phyloP scores from a whole-genome alignment of 1,284 basidiomycete genomes.

The Vanrija humicola region DNA sequence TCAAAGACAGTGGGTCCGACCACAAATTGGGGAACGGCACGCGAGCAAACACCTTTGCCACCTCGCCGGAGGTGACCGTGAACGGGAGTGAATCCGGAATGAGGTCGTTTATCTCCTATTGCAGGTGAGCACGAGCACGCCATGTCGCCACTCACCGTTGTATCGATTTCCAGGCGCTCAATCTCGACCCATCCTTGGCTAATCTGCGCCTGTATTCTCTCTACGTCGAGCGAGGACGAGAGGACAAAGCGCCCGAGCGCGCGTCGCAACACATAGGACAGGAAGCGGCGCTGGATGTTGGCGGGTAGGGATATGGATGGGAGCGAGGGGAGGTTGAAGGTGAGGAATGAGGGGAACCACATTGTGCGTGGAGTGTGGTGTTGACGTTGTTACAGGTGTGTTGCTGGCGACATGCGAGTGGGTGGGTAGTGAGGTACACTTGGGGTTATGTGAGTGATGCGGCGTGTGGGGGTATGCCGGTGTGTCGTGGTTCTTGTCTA shows the following conservation, averaged over 20 bases:
- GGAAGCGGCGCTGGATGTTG: conserved; percentile 78
- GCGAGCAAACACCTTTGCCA: conserved; percentile 68
- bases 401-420: neutral
- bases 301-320: conserved; percentile 62
- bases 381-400: neutral
- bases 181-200: conserved; percentile 83
- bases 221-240: conserved; percentile 78
- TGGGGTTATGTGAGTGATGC: too few species aligned
- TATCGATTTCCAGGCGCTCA: conserved; percentile 73
- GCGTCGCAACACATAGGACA: conserved; percentile 81
- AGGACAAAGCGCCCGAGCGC: conserved; percentile 79
- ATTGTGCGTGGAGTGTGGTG: conserved; percentile 14
- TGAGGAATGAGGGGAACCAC: conserved; percentile 39
- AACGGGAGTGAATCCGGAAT: conserved; percentile 65
- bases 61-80: conserved; percentile 63
- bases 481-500: too few species aligned
- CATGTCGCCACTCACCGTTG: conserved; percentile 56
- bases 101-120: conserved; percentile 72
- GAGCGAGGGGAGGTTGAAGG: conserved; percentile 30
- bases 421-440: neutral
- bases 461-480: too few species aligned
- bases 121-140: conserved; percentile 1
- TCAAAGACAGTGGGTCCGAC: conserved; percentile 40
- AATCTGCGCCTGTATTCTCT: conserved; percentile 87
- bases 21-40: conserved; percentile 46